phyloP scores from a whole-genome alignment of 257 asterid species.

The Lavandula angustifolia region DNA sequence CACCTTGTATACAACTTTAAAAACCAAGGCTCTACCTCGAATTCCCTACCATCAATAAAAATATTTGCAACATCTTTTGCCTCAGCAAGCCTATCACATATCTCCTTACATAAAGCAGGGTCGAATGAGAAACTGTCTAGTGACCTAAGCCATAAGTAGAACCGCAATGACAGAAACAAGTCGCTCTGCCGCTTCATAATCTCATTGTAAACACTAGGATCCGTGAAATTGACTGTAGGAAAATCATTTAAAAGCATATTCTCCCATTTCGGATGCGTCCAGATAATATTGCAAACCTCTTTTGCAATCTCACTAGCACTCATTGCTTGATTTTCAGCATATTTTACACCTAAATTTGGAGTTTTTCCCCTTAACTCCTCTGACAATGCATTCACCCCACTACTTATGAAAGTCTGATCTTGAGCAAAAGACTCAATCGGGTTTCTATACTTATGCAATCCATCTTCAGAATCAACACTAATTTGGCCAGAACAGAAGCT shows the following conservation, averaged over 20 bases:
- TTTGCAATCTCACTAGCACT: conserved; percentile 47
- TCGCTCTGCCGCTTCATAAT: conserved; percentile 53
- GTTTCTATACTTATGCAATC: conserved; percentile 28
- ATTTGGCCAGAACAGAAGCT: conserved; percentile 35
- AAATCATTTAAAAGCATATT: conserved; percentile 53
- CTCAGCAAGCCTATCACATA: conserved; percentile 59
- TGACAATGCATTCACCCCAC: conserved; percentile 20
- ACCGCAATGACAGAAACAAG: conserved; percentile 48
- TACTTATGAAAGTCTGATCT: conserved; percentile 30
- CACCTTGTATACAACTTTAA: conserved; percentile 53
- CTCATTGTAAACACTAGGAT: conserved; percentile 59
- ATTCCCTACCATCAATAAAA: conserved; percentile 44
- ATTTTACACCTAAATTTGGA: conserved; percentile 33
- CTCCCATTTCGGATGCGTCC: conserved; percentile 69
- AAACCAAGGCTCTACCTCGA: conserved; percentile 50
- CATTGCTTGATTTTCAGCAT: conserved; percentile 30
- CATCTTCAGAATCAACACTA: conserved; percentile 33
- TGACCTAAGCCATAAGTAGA: conserved; percentile 62
- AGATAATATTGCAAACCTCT: conserved; percentile 49
- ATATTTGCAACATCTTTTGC: conserved; percentile 59
- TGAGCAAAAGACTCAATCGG: conserved; percentile 33
- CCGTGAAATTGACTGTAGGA: conserved; percentile 51
- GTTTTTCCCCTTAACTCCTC: conserved; percentile 30
- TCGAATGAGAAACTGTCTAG: conserved; percentile 43
- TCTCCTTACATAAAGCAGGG: conserved; percentile 36